Evolutionary conservation across 805 yeast genomes (phyloP).

Genomic region (Sugiyamaella lignohabitans): DNA sequence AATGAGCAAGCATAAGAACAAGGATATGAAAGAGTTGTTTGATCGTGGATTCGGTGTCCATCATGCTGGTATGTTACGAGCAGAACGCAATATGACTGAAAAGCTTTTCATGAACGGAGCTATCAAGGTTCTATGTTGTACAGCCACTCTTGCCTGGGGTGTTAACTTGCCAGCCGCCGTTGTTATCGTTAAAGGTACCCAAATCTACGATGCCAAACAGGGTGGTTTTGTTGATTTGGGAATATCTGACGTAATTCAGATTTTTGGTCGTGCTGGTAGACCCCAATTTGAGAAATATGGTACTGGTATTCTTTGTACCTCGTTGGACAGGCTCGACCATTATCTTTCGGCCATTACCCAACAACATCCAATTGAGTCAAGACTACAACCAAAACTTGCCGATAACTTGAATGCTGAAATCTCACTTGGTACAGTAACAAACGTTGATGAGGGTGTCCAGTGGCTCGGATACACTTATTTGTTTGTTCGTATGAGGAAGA

Average conservation of each 20-base stretch:
- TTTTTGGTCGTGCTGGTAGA: slow-evolving; percentile 98
- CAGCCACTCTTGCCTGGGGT: slow-evolving; percentile 99
- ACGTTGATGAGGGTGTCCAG: slow-evolving; percentile 85
- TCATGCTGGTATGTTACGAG: slow-evolving; percentile 93
- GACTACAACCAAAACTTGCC: slow-evolving; percentile 65
- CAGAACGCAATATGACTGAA: slow-evolving; percentile 86
- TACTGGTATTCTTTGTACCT: slow-evolving; percentile 84
- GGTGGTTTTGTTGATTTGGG: slow-evolving; percentile 95
- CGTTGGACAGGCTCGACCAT: slow-evolving; percentile 74
- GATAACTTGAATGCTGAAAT: slow-evolving; percentile 97
- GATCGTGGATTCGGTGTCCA: slow-evolving; percentile 84
- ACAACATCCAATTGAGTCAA: slow-evolving; percentile 94
- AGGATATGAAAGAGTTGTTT: slow-evolving; percentile 75
- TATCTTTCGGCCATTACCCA: slow-evolving; percentile 85
- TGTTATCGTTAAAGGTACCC: slow-evolving; percentile 94
- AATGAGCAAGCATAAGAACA: slow-evolving; percentile 31
- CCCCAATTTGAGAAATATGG: slow-evolving; percentile 93
- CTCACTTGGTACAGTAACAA: slow-evolving; percentile 90
- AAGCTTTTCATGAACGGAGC: slow-evolving; percentile 80
- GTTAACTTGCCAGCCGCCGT: slow-evolving; percentile 97
- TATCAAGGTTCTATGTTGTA: slow-evolving; percentile 84
- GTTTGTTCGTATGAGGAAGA: slow-evolving; percentile 88
- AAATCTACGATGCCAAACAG: slow-evolving; percentile 85
- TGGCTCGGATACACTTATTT: slow-evolving; percentile 98
- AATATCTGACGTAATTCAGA: slow-evolving; percentile 93